Conservation (phyloP, 2,329 filamentous ascomycete genomes). For the Sarocladium brachiariae region DNA sequence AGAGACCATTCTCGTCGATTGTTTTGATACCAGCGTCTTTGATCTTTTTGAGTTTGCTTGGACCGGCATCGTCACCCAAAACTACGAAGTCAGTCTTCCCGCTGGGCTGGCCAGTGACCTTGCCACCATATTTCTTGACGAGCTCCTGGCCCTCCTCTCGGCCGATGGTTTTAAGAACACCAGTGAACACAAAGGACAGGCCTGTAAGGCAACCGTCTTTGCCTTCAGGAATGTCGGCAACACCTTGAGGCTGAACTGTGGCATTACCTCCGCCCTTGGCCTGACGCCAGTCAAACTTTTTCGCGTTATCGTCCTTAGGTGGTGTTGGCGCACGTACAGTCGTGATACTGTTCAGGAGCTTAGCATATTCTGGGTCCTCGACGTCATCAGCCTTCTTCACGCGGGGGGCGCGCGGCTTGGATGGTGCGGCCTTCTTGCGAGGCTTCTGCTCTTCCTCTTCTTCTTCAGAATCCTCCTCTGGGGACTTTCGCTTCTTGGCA, state of each 20-base stretch:
- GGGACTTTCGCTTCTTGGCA: conserved; percentile 52
- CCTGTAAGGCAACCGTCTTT: conserved; percentile 86
- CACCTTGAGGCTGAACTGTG: conserved; percentile 52
- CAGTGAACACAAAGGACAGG: conserved; percentile 91
- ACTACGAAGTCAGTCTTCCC: conserved; percentile 93
- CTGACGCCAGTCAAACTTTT: conserved; percentile 77
- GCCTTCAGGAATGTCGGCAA: conserved; percentile 70
- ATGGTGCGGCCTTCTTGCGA: conserved; percentile 51
- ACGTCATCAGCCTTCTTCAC: conserved; percentile 58
- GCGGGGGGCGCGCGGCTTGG: conserved; percentile 51
- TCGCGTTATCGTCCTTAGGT: conserved; percentile 60
- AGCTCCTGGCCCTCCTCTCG: conserved; percentile 79
- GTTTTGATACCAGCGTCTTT: conserved; percentile 73
- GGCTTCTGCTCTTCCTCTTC: conserved; percentile 55
- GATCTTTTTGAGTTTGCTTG: conserved; percentile 87
- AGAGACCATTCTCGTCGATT: conserved; percentile 88
- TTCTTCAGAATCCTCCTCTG: conserved; percentile 45
- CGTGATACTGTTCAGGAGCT: conserved; percentile 83
- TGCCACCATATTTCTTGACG: conserved; percentile 91
- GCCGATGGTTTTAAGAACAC: conserved; percentile 70
- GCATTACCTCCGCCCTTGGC: conserved; percentile 51
- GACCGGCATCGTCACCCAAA: conserved; percentile 83
- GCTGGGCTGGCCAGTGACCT: conserved; percentile 78
- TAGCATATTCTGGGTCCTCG: conserved; percentile 66
- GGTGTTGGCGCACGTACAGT: conserved; percentile 78